Percentiles rank a stretch among this genome's conserved stretches.
Conservation (phyloP, 75 land plant species). For the Gnetum montanum region DNA sequence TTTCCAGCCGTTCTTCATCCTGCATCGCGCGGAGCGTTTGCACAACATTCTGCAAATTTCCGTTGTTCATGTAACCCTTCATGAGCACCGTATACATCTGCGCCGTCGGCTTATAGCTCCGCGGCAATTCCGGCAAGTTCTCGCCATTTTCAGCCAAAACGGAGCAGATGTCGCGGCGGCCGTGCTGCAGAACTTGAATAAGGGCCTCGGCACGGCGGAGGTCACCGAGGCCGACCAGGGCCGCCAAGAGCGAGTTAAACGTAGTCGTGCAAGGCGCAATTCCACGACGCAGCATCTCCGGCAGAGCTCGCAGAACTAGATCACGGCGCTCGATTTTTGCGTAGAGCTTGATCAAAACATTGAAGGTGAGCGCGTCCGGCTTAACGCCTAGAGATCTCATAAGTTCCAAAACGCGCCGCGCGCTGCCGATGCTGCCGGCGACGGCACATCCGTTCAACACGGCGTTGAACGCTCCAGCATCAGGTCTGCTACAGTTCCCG, state of each 20-base stretch:
- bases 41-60: constrained; percentile 57
- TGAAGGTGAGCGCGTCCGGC: constrained; percentile 83
- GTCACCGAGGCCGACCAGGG: constrained; percentile 77
- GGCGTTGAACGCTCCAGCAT: constrained; percentile 87
- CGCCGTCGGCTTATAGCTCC: constrained; percentile 46
- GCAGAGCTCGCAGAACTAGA: constrained; percentile 36
- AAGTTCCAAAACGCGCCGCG: constrained; percentile 37
- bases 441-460: constrained; percentile 86
- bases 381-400: constrained; percentile 32
- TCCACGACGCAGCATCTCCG: constrained; percentile 31
- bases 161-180: constrained; percentile 31
- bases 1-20: constrained; percentile 26
- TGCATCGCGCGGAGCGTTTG: constrained; percentile 71
- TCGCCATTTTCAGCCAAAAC: constrained; percentile 12
- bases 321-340: constrained; percentile 46
- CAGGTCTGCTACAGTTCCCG: constrained; percentile 31
- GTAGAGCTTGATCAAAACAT: constrained; percentile 85
- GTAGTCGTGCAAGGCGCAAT: constrained; percentile 59
- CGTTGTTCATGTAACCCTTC: constrained; percentile 84
- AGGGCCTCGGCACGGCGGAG: constrained; percentile 62
- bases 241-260: constrained; percentile 76
- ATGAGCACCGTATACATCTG: constrained; percentile 81
- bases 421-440: constrained; percentile 35
- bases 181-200: constrained; percentile 61
- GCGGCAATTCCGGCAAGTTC: constrained; percentile 28